Percentiles rank a stretch among this genome's conserved stretches.
Conservation (phyloP, 2,329 filamentous ascomycete species). For the Rachicladosporium sp. region DNA sequence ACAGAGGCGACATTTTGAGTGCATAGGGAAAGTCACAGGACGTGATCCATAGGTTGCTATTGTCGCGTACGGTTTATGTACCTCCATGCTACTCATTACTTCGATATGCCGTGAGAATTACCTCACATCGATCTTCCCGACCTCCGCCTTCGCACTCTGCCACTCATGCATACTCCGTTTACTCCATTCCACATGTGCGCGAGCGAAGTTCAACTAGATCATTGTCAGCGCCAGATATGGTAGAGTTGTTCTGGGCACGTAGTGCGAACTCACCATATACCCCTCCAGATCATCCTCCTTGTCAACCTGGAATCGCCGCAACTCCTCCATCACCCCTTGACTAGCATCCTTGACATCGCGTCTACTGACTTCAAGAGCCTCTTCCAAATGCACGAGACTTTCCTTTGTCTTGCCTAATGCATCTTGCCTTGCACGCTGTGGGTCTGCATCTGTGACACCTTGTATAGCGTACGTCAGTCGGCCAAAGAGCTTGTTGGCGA, state of each 20-base stretch:
- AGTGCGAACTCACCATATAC: constrained; percentile 68
- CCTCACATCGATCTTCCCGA: constrained; percentile 63
- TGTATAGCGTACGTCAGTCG: constrained; percentile 91
- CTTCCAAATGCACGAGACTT: constrained; percentile 72
- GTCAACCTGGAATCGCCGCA: constrained; percentile 85
- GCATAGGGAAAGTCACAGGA: too few species aligned
- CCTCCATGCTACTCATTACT: neutral
- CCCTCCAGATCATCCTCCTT: constrained; percentile 89
- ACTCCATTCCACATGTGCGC: constrained; percentile 89
- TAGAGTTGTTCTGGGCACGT: too few species aligned
- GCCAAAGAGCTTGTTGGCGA: constrained; percentile 87
- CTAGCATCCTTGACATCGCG: constrained; percentile 92
- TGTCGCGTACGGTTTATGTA: too few species aligned
- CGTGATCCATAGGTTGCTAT: too few species aligned
- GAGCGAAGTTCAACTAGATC: constrained; percentile 71
- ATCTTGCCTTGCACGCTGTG: constrained; percentile 81
- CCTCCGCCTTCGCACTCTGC: constrained; percentile 79
- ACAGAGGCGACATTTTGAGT: too few species aligned
- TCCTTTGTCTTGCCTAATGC: constrained; percentile 93
- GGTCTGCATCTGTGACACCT: constrained; percentile 91
- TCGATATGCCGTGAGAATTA: constrained; percentile 3
- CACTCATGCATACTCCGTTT: constrained; percentile 82
- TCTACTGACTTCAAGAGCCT: constrained; percentile 76
- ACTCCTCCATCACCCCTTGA: constrained; percentile 71
- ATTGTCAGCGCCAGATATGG: too few species aligned